phyloP scores from a whole-genome alignment of 2,329 filamentous ascomycete species.

The Teratosphaeria pseudoeucalypti region DNA sequence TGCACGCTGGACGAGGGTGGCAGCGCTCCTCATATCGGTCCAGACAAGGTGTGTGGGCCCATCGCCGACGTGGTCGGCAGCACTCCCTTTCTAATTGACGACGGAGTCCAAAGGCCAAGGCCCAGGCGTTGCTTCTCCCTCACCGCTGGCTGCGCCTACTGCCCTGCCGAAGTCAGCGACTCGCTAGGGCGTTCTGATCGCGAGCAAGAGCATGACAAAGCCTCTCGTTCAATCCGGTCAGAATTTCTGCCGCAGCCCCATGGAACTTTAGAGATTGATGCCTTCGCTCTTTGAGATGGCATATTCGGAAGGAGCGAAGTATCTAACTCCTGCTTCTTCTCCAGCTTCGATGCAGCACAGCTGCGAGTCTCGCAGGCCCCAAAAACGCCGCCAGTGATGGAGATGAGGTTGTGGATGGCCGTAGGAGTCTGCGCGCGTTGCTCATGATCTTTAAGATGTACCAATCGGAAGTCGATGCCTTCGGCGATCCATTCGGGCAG shows the following conservation, averaged over 20 bases:
- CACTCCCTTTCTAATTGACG: slow-evolving; percentile 35
- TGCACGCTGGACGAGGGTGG: slow-evolving; percentile 33
- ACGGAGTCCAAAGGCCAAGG: slow-evolving; percentile 29
- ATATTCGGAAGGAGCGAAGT: slow-evolving; percentile 52
- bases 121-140: slow-evolving; percentile 22
- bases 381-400: slow-evolving; percentile 15
- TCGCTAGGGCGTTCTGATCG: slow-evolving; percentile 19
- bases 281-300: slow-evolving; percentile 18
- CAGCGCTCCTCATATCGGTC: slow-evolving; percentile 42
- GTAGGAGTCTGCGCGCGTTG: slow-evolving; percentile 13
- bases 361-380: slow-evolving; percentile 28
- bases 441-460: slow-evolving; percentile 17
- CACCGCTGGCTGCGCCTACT: slow-evolving; percentile 14
- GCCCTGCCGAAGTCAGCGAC: slow-evolving; percentile 11
- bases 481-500: slow-evolving; percentile 12
- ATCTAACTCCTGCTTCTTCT: slow-evolving; percentile 47
- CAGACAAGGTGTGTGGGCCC: slow-evolving; percentile 37
- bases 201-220: slow-evolving; percentile 20
- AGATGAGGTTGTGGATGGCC: slow-evolving; percentile 23
- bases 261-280: slow-evolving; percentile 16
- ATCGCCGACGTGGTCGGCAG: slow-evolving; percentile 40
- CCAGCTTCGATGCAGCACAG: slow-evolving; percentile 46
- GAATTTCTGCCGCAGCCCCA: slow-evolving; percentile 13
- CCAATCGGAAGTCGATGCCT: slow-evolving; percentile 16
- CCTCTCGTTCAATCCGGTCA: slow-evolving; percentile 20